These are phyloP conservation scores for Cetradonia linearis DNA, from an alignment of 495 filamentous ascomycete species.

Conservation along the genomic window DNA sequence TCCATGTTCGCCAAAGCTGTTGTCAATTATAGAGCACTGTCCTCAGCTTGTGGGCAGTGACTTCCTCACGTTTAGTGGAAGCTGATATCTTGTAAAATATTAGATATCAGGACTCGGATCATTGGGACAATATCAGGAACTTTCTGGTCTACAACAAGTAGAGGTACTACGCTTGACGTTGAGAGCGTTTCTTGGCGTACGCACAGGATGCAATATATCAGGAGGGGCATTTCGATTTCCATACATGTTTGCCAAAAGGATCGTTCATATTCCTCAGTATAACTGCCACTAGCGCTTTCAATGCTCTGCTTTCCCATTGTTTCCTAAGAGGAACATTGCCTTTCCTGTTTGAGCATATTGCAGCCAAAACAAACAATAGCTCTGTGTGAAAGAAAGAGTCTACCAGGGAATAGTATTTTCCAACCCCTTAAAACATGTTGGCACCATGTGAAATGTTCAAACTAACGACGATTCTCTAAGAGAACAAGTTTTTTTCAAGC, in stretches of 20 bases:
- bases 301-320: not conserved
- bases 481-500: no score
- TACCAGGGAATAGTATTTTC: no score
- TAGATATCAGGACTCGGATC: conserved; percentile 62
- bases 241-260: not conserved
- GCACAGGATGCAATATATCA: not conserved
- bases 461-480: no score
- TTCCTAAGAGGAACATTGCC: not conserved
- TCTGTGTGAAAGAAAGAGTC: no score
- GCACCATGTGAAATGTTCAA: no score
- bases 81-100: conserved; percentile 21
- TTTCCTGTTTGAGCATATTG: no score
- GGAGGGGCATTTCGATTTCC: not conserved
- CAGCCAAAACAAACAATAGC: no score
- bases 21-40: not conserved
- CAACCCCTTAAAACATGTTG: no score
- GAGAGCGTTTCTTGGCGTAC: not conserved
- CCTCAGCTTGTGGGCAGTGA: no score
- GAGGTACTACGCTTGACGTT: not conserved
- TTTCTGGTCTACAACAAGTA: conserved; percentile 81
- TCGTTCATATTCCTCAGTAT: not conserved
- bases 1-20: not conserved
- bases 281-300: not conserved
- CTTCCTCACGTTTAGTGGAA: conserved; percentile 3
- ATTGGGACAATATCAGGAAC: conserved; percentile 72